These are phyloP conservation scores for Didymella glomerata DNA, from an alignment of 2,329 filamentous ascomycete genomes.

Conservation along the genomic window DNA sequence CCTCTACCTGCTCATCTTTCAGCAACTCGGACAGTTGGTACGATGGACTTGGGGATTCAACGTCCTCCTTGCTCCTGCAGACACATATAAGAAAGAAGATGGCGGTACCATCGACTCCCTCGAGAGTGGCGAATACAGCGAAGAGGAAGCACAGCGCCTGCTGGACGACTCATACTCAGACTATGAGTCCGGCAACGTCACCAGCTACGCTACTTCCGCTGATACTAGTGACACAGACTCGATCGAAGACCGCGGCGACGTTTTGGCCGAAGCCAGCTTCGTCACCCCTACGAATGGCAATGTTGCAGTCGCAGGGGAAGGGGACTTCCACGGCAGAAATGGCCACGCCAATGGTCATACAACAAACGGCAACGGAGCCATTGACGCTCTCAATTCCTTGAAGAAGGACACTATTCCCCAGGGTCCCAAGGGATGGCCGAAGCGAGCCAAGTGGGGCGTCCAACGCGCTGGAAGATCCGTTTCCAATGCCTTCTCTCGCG, in stretches of 20 bases:
- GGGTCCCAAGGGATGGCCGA: conserved; percentile 47
- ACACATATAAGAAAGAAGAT: conserved; percentile 72
- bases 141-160: conserved; percentile 54
- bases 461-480: conserved; percentile 34
- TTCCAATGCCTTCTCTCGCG: conserved; percentile 40
- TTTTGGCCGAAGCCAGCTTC: conserved; percentile 42
- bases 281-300: conserved; percentile 61
- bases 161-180: conserved; percentile 56
- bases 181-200: conserved; percentile 57
- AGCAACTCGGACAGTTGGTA: conserved; percentile 93
- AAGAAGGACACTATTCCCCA: conserved; percentile 39
- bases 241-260: conserved; percentile 41
- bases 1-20: conserved; percentile 94
- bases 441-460: conserved; percentile 38
- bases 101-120: conserved; percentile 50
- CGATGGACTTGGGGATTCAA: conserved; percentile 99
- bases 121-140: conserved; percentile 64
- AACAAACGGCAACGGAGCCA: conserved; percentile 62
- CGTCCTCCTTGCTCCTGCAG: conserved; percentile 86
- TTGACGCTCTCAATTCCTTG: conserved; percentile 25
- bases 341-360: conserved; percentile 48
- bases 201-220: conserved; percentile 51
- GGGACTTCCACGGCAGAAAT: conserved; percentile 51
- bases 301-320: conserved; percentile 50
- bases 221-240: conserved; percentile 44